Percentiles rank a stretch among this genome's conserved stretches.
Evolutionary conservation across 352 stramenopile genomes (phyloP).

Genomic region (Pythium chondricola): DNA sequence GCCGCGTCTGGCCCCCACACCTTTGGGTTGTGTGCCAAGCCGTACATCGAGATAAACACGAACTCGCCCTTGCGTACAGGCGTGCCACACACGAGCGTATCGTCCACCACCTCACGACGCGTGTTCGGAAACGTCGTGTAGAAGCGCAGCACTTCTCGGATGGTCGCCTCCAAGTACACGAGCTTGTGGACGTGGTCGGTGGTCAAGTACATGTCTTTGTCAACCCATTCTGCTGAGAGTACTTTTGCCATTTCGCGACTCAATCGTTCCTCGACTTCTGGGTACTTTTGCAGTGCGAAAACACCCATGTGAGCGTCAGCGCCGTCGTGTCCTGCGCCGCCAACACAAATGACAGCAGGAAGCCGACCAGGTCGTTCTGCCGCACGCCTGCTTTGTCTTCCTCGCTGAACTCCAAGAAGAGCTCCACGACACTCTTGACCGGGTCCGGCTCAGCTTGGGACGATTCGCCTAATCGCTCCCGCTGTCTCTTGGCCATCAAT

Average conservation of each 20-base stretch:
- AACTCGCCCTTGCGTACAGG: slow-evolving; percentile 18
- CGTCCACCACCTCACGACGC: slow-evolving; percentile 41
- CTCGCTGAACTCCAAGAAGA: slow-evolving; percentile 12
- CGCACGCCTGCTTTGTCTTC: slow-evolving; percentile 22
- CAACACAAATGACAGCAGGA: slow-evolving; percentile 61
- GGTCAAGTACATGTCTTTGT: slow-evolving; percentile 27
- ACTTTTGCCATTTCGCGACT: slow-evolving; percentile 32
- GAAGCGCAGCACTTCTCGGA: slow-evolving; percentile 58
- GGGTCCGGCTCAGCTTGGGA: too few relatives aligned
- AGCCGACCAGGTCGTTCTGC: slow-evolving; percentile 48
- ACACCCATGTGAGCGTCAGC: slow-evolving; percentile 54
- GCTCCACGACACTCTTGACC: slow-evolving; percentile 16
- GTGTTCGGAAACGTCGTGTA: slow-evolving; percentile 55
- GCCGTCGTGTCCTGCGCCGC: slow-evolving; percentile 77
- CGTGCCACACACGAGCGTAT: slow-evolving; percentile 52
- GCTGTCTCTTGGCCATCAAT: not conserved
- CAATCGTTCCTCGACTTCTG: slow-evolving; percentile 39
- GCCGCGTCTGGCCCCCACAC: slow-evolving; percentile 46
- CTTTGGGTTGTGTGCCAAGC: slow-evolving; percentile 17
- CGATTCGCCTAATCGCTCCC: not conserved
- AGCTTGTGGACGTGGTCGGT: slow-evolving; percentile 42
- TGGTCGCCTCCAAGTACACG: slow-evolving; percentile 46
- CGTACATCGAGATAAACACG: slow-evolving; percentile 24
- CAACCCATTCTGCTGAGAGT: slow-evolving; percentile 2
- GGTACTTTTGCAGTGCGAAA: slow-evolving; percentile 61